Evolutionary conservation across 371 early-diverging fungal species (phyloP), one percentile per base, ranked within the genome.

Genomic region (Saksenaea oblongispora): DNA sequence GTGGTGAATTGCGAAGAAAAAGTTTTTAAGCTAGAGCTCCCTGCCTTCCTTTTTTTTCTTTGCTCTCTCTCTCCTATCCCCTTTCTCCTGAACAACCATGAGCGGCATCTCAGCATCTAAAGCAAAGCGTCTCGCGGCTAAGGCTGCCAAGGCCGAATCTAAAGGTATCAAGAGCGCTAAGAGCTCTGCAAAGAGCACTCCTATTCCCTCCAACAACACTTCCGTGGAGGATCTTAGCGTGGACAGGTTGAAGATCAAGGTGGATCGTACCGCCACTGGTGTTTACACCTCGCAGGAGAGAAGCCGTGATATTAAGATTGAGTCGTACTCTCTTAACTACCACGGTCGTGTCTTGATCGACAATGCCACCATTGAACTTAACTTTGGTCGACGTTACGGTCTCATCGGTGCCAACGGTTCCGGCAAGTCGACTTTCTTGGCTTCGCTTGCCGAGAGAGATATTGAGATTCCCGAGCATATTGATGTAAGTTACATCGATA

Each of bases 351-450:
- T 89, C 64, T 85, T 98, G 66, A 91, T 98, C 72, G 85, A 91
- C 65, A 97, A 97, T 74, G 91, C 98, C 28, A 91, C 92, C 53
- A 89, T 98, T 65, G 98, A 98, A 86, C 89, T 98, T 75, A 98
- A 97, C 88, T 96, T 92, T 83, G 98, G 98, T 70, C 91, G 98
- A 77, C 89, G 99, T 64, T 98, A 98, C 74, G 99, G 97, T 76
- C 88, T 99, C 53, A 84, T 98, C 51, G 99, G 99, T 60, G 86
- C 91, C 51, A 99, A 99, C 84, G 99, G 99, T 51, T 91, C 92
- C 61, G 99, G 99, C 67, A 99, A 99, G 81, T 94, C 96, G 17
- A 99, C 99, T 47, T 95, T 99, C 75, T 83, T 99, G 57, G 87
- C 89, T 64, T 93, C 94, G 42, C 86, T 99, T 69, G 96, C 95